Conservation (phyloP, 495 filamentous ascomycete species). For the Entonaema liquescens region DNA sequence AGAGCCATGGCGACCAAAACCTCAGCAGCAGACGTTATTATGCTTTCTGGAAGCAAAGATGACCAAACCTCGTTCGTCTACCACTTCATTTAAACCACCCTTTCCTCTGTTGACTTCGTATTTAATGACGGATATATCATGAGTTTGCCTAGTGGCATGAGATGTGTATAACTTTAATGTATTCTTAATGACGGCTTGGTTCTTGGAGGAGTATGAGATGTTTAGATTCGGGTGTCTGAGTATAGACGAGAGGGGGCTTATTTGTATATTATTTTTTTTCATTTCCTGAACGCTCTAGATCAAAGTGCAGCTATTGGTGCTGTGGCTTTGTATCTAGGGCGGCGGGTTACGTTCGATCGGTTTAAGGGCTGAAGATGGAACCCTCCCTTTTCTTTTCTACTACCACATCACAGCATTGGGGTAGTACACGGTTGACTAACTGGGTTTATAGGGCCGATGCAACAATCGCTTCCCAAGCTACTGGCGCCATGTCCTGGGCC, state of each 20-base stretch:
- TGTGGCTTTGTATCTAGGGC: constrained; percentile 60
- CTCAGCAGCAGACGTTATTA: constrained; percentile 92
- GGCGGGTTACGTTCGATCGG: constrained; percentile 63
- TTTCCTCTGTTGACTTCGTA: constrained; percentile 42
- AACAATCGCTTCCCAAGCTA: constrained; percentile 80
- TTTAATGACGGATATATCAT: not conserved
- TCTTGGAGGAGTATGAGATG: not conserved
- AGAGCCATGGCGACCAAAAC: constrained; percentile 88
- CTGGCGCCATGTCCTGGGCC: constrained; percentile 97
- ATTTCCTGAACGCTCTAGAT: constrained; percentile 52
- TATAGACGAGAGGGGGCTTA: constrained; percentile 5
- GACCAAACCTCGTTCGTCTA: constrained; percentile 87
- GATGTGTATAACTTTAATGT: constrained; percentile 14
- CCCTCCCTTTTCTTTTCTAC: not conserved
- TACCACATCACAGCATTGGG: not conserved
- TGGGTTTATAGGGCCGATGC: constrained; percentile 63
- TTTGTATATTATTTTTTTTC: constrained; percentile 36
- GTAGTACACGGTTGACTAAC: constrained; percentile 1
- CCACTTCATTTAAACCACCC: constrained; percentile 44
- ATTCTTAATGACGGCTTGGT: constrained; percentile 4
- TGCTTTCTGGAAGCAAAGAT: constrained; percentile 98
- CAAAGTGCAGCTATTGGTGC: constrained; percentile 46
- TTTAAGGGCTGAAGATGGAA: not conserved
- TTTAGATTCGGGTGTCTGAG: not conserved
- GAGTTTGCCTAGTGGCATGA: constrained; percentile 5